These are phyloP conservation scores for Miamiensis avidus DNA, from an alignment of 169 alveolate species.

Conservation along the genomic window DNA sequence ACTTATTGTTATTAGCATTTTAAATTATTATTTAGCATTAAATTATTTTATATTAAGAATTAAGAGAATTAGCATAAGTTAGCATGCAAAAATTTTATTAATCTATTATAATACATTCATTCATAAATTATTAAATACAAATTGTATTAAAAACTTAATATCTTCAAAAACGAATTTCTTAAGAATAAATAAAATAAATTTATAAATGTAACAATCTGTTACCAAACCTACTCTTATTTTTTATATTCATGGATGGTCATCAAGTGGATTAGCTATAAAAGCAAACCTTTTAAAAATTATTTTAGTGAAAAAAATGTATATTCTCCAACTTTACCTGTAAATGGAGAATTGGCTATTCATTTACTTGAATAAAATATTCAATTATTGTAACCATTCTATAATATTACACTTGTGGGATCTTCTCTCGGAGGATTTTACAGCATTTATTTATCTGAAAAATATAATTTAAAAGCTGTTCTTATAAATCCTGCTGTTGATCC, in stretches of 20 bases:
- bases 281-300: background rate
- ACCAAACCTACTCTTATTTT: background rate
- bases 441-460: constrained; percentile 10
- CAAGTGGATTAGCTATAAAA: background rate
- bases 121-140: too few species aligned
- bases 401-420: constrained; percentile 1
- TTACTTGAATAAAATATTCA: too few species aligned
- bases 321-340: background rate
- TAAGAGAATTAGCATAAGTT: too few species aligned
- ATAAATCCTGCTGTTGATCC: constrained; percentile 25
- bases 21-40: too few species aligned
- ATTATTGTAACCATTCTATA: background rate
- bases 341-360: background rate
- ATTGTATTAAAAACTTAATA: too few species aligned
- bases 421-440: constrained; percentile 18
- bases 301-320: background rate
- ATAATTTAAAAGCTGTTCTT: constrained; percentile 14
- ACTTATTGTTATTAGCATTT: too few species aligned
- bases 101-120: too few species aligned
- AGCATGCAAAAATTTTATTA: too few species aligned
- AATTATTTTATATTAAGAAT: too few species aligned
- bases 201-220: background rate
- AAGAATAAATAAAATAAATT: too few species aligned
- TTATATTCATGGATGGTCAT: background rate
- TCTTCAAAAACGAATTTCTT: too few species aligned